Evolutionary conservation across 495 filamentous ascomycete species (phyloP), one percentile per base, ranked within the genome.

Genomic region (Penicillium dipodomyicola): DNA sequence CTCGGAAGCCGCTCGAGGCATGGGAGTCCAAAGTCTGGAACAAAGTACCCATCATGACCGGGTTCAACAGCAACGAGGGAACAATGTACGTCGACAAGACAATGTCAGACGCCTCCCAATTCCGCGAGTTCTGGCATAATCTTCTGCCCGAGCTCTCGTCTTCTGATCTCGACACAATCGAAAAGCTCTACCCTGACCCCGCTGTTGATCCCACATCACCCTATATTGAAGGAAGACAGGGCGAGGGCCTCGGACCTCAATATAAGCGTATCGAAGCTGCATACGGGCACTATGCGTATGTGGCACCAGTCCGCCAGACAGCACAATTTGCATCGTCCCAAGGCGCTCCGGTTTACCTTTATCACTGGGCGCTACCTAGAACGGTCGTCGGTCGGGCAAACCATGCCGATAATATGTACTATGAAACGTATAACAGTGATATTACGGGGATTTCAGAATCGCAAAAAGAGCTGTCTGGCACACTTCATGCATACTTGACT

Each of bases 41-140:
- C 37, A 77, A 77, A 54, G 76, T 88, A 22, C 84, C 86, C 19
- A 79, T 87, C 12, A 61, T 89, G 52, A 87, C 83, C 0, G 86
- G 86, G 29, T 87, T 79, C 70, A 85, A 84, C 68, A 80, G 80
- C 29, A 84, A 89, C 58, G 86, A 88, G 61, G 86, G 86, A 40
- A 75, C 83, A 3, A 67, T 72, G 43, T 89, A 87, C 65, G 77
- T 87, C 22, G 80, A 82, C 5, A 30, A 67, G 43, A 55, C 60
- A 23, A 75, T 79, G 53, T 62, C 72, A 7, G 74, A 71, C 22
- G 64, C 75, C 15, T 64, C 61, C 0, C 73, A 83, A 12, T 85
- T 87, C 70, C 72, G 69, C 14, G 50, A 57, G 14, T 87, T 87
- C 61, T 84, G 85, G 76, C 59, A 67, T 0, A 72, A 58, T 2